Percentiles rank a stretch among this genome's conserved stretches.
Evolutionary conservation across 345 rosid species (phyloP).

Genomic region (Moringa oleifera): DNA sequence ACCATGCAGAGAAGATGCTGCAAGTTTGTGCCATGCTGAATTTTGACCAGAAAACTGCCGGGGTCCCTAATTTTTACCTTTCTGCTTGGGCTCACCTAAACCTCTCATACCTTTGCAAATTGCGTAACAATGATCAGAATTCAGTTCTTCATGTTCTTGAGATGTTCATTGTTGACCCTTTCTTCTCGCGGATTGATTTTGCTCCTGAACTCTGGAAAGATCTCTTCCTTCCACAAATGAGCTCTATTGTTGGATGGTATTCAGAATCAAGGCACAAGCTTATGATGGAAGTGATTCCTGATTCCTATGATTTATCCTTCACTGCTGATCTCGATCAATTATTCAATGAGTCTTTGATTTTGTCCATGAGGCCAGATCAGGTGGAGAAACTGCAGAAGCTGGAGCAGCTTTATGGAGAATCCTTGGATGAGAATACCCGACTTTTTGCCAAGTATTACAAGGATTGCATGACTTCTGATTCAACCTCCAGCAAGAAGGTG

Average conservation of each 20-base stretch:
- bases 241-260: slow-evolving; percentile 65
- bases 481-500: slow-evolving; percentile 31
- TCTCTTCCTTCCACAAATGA: slow-evolving; percentile 57
- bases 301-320: slow-evolving; percentile 49
- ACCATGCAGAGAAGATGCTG: slow-evolving; percentile 64
- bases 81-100: slow-evolving; percentile 69
- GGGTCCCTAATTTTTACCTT: slow-evolving; percentile 65
- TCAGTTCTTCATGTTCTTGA: slow-evolving; percentile 48
- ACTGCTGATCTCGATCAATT: slow-evolving; percentile 51
- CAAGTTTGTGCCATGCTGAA: slow-evolving; percentile 60
- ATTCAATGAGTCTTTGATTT: slow-evolving; percentile 48
- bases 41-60: slow-evolving; percentile 50
- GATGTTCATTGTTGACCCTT: slow-evolving; percentile 63
- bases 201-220: slow-evolving; percentile 67
- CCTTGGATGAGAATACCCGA: slow-evolving; percentile 50
- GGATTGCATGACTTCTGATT: slow-evolving; percentile 44
- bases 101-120: slow-evolving; percentile 54
- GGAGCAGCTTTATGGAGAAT: slow-evolving; percentile 52
- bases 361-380: slow-evolving; percentile 54
- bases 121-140: slow-evolving; percentile 29
- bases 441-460: slow-evolving; percentile 51
- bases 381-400: slow-evolving; percentile 45
- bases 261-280: slow-evolving; percentile 54
- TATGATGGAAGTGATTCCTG: slow-evolving; percentile 51
- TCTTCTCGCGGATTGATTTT: slow-evolving; percentile 58